phyloP scores from a whole-genome alignment of 2,329 filamentous ascomycete species.

The Canariomyces notabilis region DNA sequence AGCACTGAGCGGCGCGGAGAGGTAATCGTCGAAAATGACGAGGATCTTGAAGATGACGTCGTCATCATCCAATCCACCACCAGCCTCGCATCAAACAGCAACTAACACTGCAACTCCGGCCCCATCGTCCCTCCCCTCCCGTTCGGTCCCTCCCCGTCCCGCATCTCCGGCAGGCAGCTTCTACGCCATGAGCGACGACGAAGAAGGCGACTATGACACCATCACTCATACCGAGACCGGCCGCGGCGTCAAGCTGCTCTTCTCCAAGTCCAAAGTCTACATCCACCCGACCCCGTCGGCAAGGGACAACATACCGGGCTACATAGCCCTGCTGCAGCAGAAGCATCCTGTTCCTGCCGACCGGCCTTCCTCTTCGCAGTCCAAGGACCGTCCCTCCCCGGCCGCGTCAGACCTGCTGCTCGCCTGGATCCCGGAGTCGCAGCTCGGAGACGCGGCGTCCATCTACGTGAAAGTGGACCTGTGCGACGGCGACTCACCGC shows the following conservation, averaged over 20 bases:
- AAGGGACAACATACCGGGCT: conserved; percentile 94
- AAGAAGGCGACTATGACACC: conserved; percentile 91
- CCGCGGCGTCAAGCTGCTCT: conserved; percentile 86
- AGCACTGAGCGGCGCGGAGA: no score
- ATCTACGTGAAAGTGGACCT: conserved; percentile 96
- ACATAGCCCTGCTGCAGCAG: conserved; percentile 88
- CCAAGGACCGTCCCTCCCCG: conserved; percentile 32
- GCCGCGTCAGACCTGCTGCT: conserved; percentile 72
- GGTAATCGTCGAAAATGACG: conserved; percentile 17
- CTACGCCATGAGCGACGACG: conserved; percentile 94
- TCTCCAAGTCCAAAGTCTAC: conserved; percentile 98
- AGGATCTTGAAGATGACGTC: conserved; percentile 23
- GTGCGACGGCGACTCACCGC: conserved; percentile 72
- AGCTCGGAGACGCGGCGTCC: conserved; percentile 77
- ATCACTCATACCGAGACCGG: conserved; percentile 74
- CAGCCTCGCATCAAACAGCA: conserved; percentile 3
- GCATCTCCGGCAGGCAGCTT: conserved; percentile 79
- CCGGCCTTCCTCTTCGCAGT: conserved; percentile 39
- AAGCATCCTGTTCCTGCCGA: conserved; percentile 47
- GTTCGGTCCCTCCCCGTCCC: conserved; percentile 32
- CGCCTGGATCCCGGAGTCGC: conserved; percentile 88
- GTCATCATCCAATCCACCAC: conserved; percentile 5
- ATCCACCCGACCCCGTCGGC: conserved; percentile 88
- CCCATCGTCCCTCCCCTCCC: conserved; percentile 25
- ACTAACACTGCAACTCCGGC: conserved; percentile 29